Conservation (phyloP, 805 yeast genomes). For the Candida coleopterorum region DNA sequence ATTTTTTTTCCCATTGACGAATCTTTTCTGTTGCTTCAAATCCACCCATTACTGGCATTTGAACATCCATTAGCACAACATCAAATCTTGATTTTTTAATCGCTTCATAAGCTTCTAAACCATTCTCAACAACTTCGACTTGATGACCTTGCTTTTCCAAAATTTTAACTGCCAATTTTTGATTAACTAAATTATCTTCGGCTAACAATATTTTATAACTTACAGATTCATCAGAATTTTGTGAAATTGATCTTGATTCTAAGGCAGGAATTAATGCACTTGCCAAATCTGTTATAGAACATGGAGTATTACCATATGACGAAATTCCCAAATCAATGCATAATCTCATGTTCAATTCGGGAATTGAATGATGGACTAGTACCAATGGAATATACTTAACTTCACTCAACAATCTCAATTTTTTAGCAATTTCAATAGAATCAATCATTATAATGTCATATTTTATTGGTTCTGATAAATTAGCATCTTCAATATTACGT, state of each 20-base stretch:
- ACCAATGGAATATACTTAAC: constrained; percentile 85
- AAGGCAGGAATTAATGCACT: constrained; percentile 80
- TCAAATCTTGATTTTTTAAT: constrained; percentile 65
- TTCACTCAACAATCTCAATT: constrained; percentile 63
- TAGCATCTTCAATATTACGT: constrained; percentile 51
- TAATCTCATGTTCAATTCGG: constrained; percentile 71
- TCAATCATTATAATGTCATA: constrained; percentile 83
- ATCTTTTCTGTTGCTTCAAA: constrained; percentile 86
- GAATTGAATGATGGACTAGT: constrained; percentile 67
- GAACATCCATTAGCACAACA: constrained; percentile 88
- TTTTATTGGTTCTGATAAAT: constrained; percentile 50
- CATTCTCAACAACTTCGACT: constrained; percentile 83
- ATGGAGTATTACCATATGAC: constrained; percentile 85
- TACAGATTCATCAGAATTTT: constrained; percentile 72
- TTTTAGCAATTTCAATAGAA: constrained; percentile 67
- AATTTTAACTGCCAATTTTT: constrained; percentile 79
- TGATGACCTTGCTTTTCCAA: constrained; percentile 82
- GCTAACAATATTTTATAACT: constrained; percentile 74
- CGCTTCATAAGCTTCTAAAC: constrained; percentile 76
- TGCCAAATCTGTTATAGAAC: constrained; percentile 75
- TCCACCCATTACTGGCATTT: constrained; percentile 95
- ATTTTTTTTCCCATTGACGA: constrained; percentile 81
- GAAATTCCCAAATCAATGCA: constrained; percentile 85
- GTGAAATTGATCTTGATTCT: constrained; percentile 76
- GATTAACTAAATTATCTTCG: constrained; percentile 84